A percentile compares a stretch with the other conserved stretches of the same genome.
phyloP scores from a whole-genome alignment of 83 land plant species.

The Larix sibirica region DNA sequence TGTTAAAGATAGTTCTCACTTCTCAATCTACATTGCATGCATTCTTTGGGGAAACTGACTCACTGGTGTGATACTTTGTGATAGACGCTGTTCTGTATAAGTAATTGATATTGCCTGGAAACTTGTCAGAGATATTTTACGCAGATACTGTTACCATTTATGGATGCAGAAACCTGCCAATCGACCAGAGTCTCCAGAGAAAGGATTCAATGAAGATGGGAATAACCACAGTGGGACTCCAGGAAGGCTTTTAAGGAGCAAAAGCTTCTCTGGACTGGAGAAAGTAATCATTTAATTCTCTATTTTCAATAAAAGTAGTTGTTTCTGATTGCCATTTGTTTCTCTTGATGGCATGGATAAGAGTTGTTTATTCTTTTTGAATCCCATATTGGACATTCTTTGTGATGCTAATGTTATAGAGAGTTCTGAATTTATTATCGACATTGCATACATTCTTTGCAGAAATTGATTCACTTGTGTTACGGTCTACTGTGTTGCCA shows the following conservation, averaged over 20 bases:
- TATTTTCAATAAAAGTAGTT: not conserved
- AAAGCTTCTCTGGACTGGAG: conserved; percentile 38
- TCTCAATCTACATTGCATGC: not conserved
- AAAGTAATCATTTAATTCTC: conserved; percentile 30
- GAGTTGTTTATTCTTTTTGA: not conserved
- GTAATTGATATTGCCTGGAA: not conserved
- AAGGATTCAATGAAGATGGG: not conserved
- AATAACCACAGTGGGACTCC: conserved; percentile 11
- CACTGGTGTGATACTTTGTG: too few species aligned
- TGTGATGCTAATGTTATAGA: not conserved
- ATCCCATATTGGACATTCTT: not conserved
- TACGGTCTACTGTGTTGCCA: not conserved
- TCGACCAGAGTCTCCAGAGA: conserved; percentile 12
- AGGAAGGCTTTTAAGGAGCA: conserved; percentile 35
- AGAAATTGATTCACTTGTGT: too few species aligned
- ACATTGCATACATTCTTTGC: not conserved
- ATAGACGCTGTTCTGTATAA: not conserved
- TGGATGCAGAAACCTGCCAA: not conserved
- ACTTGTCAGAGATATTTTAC: not conserved
- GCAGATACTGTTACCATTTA: not conserved
- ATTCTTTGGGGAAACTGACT: not conserved
- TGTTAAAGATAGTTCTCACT: not conserved
- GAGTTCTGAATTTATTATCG: not conserved
- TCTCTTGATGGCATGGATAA: not conserved
- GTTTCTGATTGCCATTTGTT: not conserved